Evolutionary conservation across 1,284 basidiomycete species (phyloP), one percentile per base, ranked within the genome.

Genomic region (Malassezia vespertilionis): DNA sequence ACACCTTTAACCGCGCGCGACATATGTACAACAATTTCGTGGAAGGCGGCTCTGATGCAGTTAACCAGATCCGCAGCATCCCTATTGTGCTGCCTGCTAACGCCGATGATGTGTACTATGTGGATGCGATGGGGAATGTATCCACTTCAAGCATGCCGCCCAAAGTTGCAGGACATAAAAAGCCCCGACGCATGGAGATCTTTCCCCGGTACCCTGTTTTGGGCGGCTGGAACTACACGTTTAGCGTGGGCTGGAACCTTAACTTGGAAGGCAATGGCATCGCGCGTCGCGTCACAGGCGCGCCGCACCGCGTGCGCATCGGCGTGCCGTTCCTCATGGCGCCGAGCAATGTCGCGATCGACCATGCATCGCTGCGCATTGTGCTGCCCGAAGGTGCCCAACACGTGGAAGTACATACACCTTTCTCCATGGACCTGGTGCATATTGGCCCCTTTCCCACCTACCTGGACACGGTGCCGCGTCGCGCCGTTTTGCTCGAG

Each of bases 221-320:
- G 52, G 93, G 93, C 23, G 89, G 91, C 15, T 99, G 93, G 93
- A 96, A 95, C 71, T 97, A 93, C 73, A 80, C 77, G 33, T 97
- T 91, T 74, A 87, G 84, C 5, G 76, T 96, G 10, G 93, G 93
- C 3, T 99, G 84, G 78, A 88, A 96, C 63, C 82, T 86, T 11
- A 46, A 49, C 8, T 56, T 68, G n/a, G 40, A 42, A 9, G 11
- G 31, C 4, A 18, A 33, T 3, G 39, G 40, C 10, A 14, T 43
- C 12, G 39, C 36, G 3, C 39, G 37, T n/a, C 18, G 30, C 73
- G 72, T 58, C 74, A 71, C 50, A 76, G 79, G 31, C 78, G 76
- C 61, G 40, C 33, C 34, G 37, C 2, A 33, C 45, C 44, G 54
- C 49, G 15, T 82, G 84, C 64, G 84, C 14, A 77, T 89, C 20